Base-by-base conservation (phyloP, 345 rosid genomes). In the Gossypium herbaceum region DNA sequence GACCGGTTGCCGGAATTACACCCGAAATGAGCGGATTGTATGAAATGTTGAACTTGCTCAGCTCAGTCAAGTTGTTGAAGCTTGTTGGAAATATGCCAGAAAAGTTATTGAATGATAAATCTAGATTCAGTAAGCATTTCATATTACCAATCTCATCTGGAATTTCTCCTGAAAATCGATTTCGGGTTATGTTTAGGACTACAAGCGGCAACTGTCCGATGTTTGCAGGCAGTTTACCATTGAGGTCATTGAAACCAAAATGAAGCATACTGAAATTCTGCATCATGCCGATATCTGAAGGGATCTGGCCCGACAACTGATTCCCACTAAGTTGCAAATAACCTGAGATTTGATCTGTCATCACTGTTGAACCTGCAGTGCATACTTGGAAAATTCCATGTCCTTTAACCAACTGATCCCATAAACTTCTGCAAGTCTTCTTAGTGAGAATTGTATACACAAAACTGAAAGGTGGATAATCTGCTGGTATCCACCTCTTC, bases 401-500 rank as follows among this genome's bases (percentile, higher is more conserved):
- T 59, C 98, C 97, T 83, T 77, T 88, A 24, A 94, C 91, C 64
- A 94, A 75, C 63, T 78, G 81, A 58, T 91, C 87, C 98, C 98
- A 94, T 68, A 88, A 19, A 82, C 83, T 88, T 75, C 86, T 81
- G 80, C 98, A 94, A 74, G 73, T 92, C 83, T 86, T 90, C 72
- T 91, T 85, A 0, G 91, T 85, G 50, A 94, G 92, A 57, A 94
- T 80, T 12, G 79, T 75, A 34, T 89, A 90, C 15, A 82, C 94
- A 68, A 94, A 94, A 72, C 48, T 90, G 83, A 94, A 94, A 20
- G 98, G 98, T 22, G 91, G 92, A 72, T 91, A 92, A 76, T 92
- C 92, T 24, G 94, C 97, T 29, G 97, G 97, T 77, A 94, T 92
- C 98, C 98, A 94, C 80, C 98, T 89, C 83, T 0, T 86, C 97